A percentile compares a stretch with the other conserved stretches of the same genome.
These are phyloP conservation scores for Salix dunnii DNA, from an alignment of 345 rosid genomes.

Conservation along the genomic window DNA sequence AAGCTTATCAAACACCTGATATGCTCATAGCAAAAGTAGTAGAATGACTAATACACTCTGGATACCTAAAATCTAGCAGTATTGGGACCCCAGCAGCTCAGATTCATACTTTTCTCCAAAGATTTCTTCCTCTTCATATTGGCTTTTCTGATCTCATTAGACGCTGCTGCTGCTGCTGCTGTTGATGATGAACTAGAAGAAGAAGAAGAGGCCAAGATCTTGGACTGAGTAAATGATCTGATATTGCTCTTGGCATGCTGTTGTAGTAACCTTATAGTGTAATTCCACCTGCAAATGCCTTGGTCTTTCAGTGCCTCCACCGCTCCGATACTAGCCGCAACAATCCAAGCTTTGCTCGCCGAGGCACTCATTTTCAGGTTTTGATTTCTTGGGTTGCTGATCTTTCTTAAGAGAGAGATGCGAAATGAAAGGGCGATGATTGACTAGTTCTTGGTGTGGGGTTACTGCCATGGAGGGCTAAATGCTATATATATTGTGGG, in stretches of 20 bases:
- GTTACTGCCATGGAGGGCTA: not conserved
- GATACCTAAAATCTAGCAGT: slow-evolving; percentile 35
- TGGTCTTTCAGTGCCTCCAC: slow-evolving; percentile 73
- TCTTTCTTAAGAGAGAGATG: not conserved
- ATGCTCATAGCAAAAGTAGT: not conserved
- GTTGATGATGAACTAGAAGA: slow-evolving; percentile 11
- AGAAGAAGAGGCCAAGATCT: not conserved
- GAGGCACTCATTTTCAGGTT: slow-evolving; percentile 6
- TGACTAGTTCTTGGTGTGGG: not conserved
- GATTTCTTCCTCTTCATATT: slow-evolving; percentile 24
- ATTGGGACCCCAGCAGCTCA: slow-evolving; percentile 46
- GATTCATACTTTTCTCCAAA: slow-evolving; percentile 30
- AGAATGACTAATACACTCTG: not conserved
- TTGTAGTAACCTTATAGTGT: slow-evolving; percentile 42
- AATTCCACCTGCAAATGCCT: slow-evolving; percentile 68
- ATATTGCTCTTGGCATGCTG: slow-evolving; percentile 39
- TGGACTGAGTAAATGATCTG: slow-evolving; percentile 7
- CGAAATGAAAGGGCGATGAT: too few relatives aligned
- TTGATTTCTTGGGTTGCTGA: not conserved
- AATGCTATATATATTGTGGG: not conserved
- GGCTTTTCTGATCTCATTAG: not conserved
- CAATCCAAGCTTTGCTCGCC: slow-evolving; percentile 38
- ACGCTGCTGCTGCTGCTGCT: not conserved
- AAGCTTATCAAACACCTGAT: not conserved
- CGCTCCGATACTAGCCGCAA: slow-evolving; percentile 55